Percentiles rank a stretch among this genome's conserved stretches.
These are phyloP conservation scores for Peronosclerospora sorghi DNA, from an alignment of 352 stramenopile species.

Conservation along the genomic window DNA sequence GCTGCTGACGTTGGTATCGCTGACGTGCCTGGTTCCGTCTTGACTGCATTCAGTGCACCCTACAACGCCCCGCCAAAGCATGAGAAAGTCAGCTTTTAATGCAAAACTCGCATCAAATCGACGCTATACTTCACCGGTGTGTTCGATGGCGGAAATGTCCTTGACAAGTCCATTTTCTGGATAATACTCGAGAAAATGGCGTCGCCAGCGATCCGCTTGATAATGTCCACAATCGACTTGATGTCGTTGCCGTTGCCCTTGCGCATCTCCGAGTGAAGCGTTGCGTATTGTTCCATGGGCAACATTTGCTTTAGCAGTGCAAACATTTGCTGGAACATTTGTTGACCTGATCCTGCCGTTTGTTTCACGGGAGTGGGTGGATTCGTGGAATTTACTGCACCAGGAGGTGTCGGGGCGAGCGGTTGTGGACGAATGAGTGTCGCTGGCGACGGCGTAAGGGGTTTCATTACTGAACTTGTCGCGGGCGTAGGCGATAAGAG, in stretches of 20 bases:
- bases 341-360: slow-evolving; percentile 46
- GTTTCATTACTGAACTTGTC: slow-evolving; percentile 2
- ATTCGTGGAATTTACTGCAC: not conserved
- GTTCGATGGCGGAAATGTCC: slow-evolving; percentile 38
- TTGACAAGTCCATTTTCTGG: slow-evolving; percentile 73
- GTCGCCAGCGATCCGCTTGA: slow-evolving; percentile 76
- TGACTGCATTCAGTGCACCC: slow-evolving; percentile 17
- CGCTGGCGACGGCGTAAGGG: slow-evolving; percentile 2
- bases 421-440: slow-evolving; percentile 15
- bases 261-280: slow-evolving; percentile 71
- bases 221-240: slow-evolving; percentile 81
- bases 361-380: slow-evolving; percentile 22
- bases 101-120: not conserved
- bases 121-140: not conserved
- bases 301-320: slow-evolving; percentile 76
- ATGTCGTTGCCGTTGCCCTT: slow-evolving; percentile 80
- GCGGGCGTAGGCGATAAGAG: slow-evolving; percentile 10
- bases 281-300: slow-evolving; percentile 69
- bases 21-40: slow-evolving; percentile 21
- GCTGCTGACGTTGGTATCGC: slow-evolving; percentile 16
- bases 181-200: slow-evolving; percentile 72
- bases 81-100: not conserved
- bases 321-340: slow-evolving; percentile 86
- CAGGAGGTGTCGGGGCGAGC: slow-evolving; percentile 1
- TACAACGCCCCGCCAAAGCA: slow-evolving; percentile 1